Conservation (phyloP, 306 rosid genomes). For the Begonia loranthoides region DNA sequence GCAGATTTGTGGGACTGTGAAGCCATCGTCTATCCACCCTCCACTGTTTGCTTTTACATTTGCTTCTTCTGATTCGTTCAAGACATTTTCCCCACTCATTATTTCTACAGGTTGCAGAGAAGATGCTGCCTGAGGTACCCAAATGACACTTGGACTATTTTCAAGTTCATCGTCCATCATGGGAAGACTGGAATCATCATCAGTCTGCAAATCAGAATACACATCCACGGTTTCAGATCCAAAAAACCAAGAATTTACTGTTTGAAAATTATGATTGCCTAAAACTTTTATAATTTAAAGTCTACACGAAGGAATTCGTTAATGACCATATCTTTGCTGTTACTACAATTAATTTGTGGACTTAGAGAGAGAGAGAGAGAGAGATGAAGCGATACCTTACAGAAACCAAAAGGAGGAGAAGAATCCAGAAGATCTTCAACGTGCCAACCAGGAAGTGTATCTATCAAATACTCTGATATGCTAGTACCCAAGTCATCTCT, state of each 20-base stretch:
- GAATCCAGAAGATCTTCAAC: conserved; percentile 79
- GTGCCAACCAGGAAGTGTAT: conserved; percentile 94
- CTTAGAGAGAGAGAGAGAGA: not conserved
- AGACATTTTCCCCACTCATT: conserved; percentile 12
- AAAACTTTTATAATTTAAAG: too few species aligned
- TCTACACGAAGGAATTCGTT: too few species aligned
- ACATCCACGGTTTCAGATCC: not conserved
- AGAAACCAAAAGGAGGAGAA: conserved; percentile 31
- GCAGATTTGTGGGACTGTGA: conserved; percentile 74
- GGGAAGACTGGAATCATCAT: conserved; percentile 11
- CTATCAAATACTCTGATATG: conserved; percentile 80
- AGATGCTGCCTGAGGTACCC: conserved; percentile 73
- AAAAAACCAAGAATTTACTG: not conserved
- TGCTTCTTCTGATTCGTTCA: conserved; percentile 29
- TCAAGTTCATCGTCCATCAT: conserved; percentile 27
- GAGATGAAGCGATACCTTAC: conserved; percentile 30
- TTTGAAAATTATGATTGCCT: not conserved
- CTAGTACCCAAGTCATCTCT: conserved; percentile 25
- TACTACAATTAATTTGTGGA: too few species aligned
- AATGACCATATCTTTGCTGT: too few species aligned
- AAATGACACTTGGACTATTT: conserved; percentile 21
- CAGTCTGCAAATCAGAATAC: conserved; percentile 24
- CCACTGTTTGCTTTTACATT: conserved; percentile 26
- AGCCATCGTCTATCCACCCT: conserved; percentile 49
- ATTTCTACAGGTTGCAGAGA: conserved; percentile 19